These are phyloP conservation scores for Didymosphaeria variabile DNA, from an alignment of 2,329 filamentous ascomycete genomes.

Conservation along the genomic window DNA sequence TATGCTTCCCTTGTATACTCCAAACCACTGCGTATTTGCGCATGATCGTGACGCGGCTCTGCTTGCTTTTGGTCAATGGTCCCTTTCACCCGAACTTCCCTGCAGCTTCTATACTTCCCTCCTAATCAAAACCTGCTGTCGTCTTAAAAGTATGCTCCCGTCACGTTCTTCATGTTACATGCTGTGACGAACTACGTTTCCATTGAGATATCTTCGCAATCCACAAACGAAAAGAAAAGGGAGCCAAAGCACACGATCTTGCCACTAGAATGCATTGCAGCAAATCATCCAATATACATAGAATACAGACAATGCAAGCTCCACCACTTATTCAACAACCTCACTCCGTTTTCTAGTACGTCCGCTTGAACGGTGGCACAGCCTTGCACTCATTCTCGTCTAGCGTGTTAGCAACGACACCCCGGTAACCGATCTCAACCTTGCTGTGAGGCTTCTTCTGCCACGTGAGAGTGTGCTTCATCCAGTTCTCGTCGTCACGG, in stretches of 20 bases:
- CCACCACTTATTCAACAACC: not conserved
- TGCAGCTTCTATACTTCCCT: not conserved
- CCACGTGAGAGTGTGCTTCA: slow-evolving; percentile 98
- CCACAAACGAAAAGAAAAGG: slow-evolving; percentile 1
- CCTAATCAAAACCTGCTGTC: not conserved
- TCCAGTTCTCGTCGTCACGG: slow-evolving; percentile 95
- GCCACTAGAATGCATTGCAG: slow-evolving; percentile 3
- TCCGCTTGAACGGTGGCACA: slow-evolving; percentile 95
- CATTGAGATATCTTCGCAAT: slow-evolving; percentile 19
- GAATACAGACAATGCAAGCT: slow-evolving; percentile 18
- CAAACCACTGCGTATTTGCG: too few relatives aligned
- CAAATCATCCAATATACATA: slow-evolving; percentile 44
- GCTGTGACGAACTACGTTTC: slow-evolving; percentile 10
- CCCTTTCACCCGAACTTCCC: too few relatives aligned
- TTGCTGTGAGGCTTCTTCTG: slow-evolving; percentile 91
- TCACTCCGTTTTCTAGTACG: slow-evolving; percentile 69
- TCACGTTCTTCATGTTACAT: not conserved
- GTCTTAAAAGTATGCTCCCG: not conserved
- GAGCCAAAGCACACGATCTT: not conserved
- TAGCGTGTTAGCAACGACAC: slow-evolving; percentile 81
- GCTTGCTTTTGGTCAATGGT: too few relatives aligned
- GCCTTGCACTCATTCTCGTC: slow-evolving; percentile 97
- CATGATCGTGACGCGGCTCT: too few relatives aligned
- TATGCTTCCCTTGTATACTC: too few relatives aligned
- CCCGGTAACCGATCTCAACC: slow-evolving; percentile 86